Conservation (phyloP, 1,139 yeast species). For the Debaryomyces coudertii region DNA sequence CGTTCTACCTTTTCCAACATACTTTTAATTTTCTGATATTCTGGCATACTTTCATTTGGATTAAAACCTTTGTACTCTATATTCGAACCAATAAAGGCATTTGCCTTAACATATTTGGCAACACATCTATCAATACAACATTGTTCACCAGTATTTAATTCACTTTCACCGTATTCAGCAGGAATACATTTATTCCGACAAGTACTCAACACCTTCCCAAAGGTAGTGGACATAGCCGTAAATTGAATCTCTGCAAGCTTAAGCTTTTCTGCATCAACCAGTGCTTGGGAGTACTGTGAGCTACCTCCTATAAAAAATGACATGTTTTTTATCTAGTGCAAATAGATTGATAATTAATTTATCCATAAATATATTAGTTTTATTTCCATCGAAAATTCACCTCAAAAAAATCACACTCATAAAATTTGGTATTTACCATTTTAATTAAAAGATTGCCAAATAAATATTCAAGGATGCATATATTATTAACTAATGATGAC, state of each 20-base stretch:
- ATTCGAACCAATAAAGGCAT: conserved; percentile 58
- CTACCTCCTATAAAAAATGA: conserved; percentile 59
- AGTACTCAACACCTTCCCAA: conserved; percentile 56
- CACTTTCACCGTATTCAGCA: conserved; percentile 75
- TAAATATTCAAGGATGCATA: conserved; percentile 34
- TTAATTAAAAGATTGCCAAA: not conserved
- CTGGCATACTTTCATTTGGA: conserved; percentile 43
- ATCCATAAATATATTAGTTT: not conserved
- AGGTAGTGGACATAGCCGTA: conserved; percentile 70
- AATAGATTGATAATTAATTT: not conserved
- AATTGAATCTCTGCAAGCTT: conserved; percentile 76
- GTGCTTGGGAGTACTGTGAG: conserved; percentile 44
- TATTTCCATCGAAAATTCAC: conserved; percentile 4
- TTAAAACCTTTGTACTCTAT: conserved; percentile 35
- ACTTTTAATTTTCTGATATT: conserved; percentile 33
- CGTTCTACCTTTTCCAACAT: conserved; percentile 7
- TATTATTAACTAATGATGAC: conserved; percentile 83
- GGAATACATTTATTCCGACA: conserved; percentile 77
- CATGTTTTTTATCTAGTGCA: conserved; percentile 40
- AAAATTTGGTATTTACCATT: not conserved
- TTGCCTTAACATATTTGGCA: conserved; percentile 68
- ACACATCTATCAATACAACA: conserved; percentile 81
- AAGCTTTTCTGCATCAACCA: conserved; percentile 68
- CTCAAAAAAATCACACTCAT: conserved; percentile 1
- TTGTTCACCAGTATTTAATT: conserved; percentile 75